Conservation (phyloP, 1,139 yeast genomes). For the Hemisphaericaspora xylofermentans region DNA sequence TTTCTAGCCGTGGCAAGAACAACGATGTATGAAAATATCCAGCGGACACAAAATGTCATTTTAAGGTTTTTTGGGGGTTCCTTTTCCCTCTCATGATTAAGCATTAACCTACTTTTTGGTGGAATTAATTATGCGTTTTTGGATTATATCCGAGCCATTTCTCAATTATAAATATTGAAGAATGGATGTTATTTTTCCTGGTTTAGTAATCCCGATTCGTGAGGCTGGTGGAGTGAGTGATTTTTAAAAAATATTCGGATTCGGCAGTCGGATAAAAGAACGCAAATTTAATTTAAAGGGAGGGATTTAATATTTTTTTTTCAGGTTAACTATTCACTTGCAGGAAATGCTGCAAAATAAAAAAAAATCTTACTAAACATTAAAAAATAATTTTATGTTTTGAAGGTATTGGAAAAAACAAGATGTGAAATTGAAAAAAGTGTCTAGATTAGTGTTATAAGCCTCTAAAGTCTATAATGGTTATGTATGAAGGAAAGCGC, state of each 20-base stretch:
- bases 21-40: too few relatives aligned
- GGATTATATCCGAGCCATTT: background rate
- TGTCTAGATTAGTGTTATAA: background rate
- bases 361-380: background rate
- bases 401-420: too few relatives aligned
- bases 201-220: background rate
- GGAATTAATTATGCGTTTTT: too few relatives aligned
- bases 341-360: background rate
- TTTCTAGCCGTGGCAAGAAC: too few relatives aligned
- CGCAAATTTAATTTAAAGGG: background rate
- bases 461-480: background rate
- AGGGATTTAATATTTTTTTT: background rate
- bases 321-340: background rate
- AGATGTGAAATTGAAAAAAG: background rate
- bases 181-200: background rate
- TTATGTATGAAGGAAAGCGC: background rate
- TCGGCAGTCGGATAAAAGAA: background rate
- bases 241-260: background rate
- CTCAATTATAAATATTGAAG: background rate
- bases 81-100: too few relatives aligned
- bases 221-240: too few relatives aligned
- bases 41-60: too few relatives aligned
- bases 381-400: background rate
- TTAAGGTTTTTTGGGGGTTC: too few relatives aligned
- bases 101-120: too few relatives aligned